Conservation (phyloP, 2,329 filamentous ascomycete genomes). For the Aspergillus sp. region DNA sequence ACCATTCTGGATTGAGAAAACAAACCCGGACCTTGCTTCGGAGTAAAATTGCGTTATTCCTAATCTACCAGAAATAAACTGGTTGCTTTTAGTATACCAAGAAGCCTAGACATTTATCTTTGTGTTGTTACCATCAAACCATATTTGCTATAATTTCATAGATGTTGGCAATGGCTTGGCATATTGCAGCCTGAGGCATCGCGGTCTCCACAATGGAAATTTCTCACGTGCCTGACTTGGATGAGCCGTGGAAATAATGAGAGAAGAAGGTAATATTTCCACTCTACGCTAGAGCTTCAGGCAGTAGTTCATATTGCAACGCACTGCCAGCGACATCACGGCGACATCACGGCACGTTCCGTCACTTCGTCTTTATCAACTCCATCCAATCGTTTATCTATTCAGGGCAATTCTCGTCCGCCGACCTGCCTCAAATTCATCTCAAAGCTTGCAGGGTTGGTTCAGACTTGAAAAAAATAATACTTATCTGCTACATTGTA, state of each 20-base stretch:
- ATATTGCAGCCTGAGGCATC: too few relatives aligned
- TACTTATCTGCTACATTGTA: not conserved
- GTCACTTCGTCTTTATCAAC: not conserved
- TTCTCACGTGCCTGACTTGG: not conserved
- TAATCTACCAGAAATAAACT: too few relatives aligned
- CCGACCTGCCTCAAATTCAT: not conserved
- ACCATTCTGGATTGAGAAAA: too few relatives aligned
- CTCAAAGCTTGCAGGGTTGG: not conserved
- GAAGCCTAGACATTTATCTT: too few relatives aligned
- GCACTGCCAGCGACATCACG: not conserved
- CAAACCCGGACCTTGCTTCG: too few relatives aligned
- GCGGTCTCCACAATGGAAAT: not conserved
- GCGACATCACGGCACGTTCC: not conserved
- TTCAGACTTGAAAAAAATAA: not conserved
- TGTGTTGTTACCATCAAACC: too few relatives aligned
- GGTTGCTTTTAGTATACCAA: too few relatives aligned
- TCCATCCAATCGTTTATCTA: not conserved
- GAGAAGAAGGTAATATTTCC: not conserved
- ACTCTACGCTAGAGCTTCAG: not conserved
- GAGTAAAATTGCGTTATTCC: too few relatives aligned
- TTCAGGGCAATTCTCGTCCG: not conserved
- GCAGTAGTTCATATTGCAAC: not conserved
- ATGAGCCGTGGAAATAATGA: not conserved
- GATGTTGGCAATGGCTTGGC: too few relatives aligned
- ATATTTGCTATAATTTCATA: too few relatives aligned